Percentiles rank a stretch among this genome's conserved stretches.
Conservation (phyloP, 2,329 filamentous ascomycete genomes). For the Xylariaceae sp. region DNA sequence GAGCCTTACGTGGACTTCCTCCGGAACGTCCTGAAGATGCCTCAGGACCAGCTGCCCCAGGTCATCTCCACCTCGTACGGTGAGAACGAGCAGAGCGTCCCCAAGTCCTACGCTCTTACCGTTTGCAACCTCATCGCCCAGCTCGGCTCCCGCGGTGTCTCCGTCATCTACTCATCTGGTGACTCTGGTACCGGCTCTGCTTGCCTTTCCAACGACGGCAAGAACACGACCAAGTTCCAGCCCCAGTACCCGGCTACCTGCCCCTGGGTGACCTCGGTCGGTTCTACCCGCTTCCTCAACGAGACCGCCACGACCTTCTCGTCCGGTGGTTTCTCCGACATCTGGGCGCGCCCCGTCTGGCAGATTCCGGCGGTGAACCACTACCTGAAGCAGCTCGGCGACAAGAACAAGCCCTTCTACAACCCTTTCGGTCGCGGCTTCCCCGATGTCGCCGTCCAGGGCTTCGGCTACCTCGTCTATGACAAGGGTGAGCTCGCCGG, state of each 20-base stretch:
- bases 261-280: conserved; percentile 30
- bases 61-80: conserved; percentile 62
- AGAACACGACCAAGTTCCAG: conserved; percentile 48
- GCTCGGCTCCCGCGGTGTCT: conserved; percentile 58
- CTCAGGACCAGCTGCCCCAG: conserved; percentile 49
- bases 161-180: conserved; percentile 56
- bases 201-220: conserved; percentile 44
- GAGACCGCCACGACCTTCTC: conserved; percentile 43
- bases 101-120: conserved; percentile 49
- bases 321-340: conserved; percentile 48
- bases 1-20: conserved; percentile 65
- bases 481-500: conserved; percentile 33
- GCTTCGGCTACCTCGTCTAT: conserved; percentile 35
- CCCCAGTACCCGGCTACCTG: conserved; percentile 50
- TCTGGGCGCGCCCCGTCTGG: conserved; percentile 43
- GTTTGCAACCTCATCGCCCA: conserved; percentile 59
- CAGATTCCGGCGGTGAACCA: conserved; percentile 39
- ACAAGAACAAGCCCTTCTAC: conserved; percentile 24
- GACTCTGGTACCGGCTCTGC: conserved; percentile 52
- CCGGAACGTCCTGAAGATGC: conserved; percentile 49
- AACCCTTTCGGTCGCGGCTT: conserved; percentile 41
- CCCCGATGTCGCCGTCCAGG: conserved; percentile 49
- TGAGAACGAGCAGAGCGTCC: conserved; percentile 61
- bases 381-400: conserved; percentile 40
- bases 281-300: conserved; percentile 33